Base-by-base conservation (phyloP, 2,329 filamentous ascomycete genomes). In the Rosellinia necatrix region DNA sequence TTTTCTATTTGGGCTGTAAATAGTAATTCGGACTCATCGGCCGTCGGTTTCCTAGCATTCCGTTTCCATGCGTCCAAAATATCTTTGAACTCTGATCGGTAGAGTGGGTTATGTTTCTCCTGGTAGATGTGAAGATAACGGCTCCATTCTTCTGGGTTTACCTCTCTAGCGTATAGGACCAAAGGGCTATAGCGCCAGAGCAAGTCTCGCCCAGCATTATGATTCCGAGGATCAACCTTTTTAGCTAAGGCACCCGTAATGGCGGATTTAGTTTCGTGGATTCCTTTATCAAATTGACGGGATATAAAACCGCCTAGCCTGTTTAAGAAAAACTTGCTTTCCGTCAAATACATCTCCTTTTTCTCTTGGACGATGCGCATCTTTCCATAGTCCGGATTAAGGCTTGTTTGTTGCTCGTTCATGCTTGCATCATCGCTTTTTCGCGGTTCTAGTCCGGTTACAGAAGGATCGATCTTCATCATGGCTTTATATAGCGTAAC, bases 301-400 rank as follows among this genome's bases (percentile, higher is more conserved):
- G 87, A 84, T 83, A 97, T 89, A 70, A 92, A 93, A 49, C 90
- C 87, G 61, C 89, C 86, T 12, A 97, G 78, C 42, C 92, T 84
- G 59, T 87, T 84, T 67, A 96, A 82, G 70, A 97, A 97, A 49
- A 83, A 75, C 19, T 81, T 77, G 63, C 88, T 91, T 70, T 96
- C 90, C 12, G 85, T 80, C 53, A 87, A 79, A 68, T 97, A 99
- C 70, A 91, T 88, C 61, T 96, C 89, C 72, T 92, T 94, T 81
- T 96, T 97, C 72, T 97, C 92, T 65, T 92, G 90, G 22, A 99
- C 85, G 35, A 96, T 92, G 51, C 90, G 87, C 93, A 99, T 97
- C 64, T 91, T 88, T 29, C 90, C 91, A 60, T 88, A 91, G 67
- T 91, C 89, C 48, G 83, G 87, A 65, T 89, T 86, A 10, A 89